Percentiles rank a stretch among this genome's conserved stretches.
Conservation (phyloP, 2,329 filamentous ascomycete species). For the Diplodia seriata region DNA sequence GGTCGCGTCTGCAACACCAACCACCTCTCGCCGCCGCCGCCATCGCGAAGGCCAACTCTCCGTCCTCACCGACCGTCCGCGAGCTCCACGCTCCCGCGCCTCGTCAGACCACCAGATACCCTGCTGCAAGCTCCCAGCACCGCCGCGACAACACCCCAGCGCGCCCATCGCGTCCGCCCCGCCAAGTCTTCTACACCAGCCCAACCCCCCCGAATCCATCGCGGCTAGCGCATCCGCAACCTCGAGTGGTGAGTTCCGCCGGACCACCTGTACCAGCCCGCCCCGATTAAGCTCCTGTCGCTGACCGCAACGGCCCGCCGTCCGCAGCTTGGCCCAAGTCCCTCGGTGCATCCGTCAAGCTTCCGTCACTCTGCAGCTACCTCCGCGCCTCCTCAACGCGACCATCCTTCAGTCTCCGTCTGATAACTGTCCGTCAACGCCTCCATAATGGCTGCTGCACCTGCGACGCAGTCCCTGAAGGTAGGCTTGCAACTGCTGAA, state of each 20-base stretch:
- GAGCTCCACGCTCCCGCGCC: slow-evolving; percentile 26
- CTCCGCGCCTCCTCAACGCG: slow-evolving; percentile 20
- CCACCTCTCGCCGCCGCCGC: slow-evolving; percentile 18
- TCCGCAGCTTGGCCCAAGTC: slow-evolving; percentile 14
- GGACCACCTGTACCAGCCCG: background rate
- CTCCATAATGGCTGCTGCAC: slow-evolving; percentile 72
- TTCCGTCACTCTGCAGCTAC: slow-evolving; percentile 12
- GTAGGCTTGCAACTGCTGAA: slow-evolving; percentile 54
- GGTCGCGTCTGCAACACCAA: slow-evolving; percentile 20
- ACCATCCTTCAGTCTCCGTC: slow-evolving; percentile 9
- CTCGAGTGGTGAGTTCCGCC: slow-evolving; percentile 28
- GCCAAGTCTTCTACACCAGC: slow-evolving; percentile 16
- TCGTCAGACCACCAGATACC: slow-evolving; percentile 31
- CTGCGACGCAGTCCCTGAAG: slow-evolving; percentile 90
- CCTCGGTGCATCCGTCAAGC: slow-evolving; percentile 19
- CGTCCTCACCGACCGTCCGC: slow-evolving; percentile 27
- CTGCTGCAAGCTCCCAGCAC: slow-evolving; percentile 12
- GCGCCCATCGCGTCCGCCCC: slow-evolving; percentile 17
- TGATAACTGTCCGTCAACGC: slow-evolving; percentile 22
- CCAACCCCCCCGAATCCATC: slow-evolving; percentile 29
- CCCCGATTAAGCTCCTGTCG: slow-evolving; percentile 10
- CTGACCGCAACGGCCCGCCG: slow-evolving; percentile 17
- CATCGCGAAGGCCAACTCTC: slow-evolving; percentile 19
- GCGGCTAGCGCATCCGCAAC: slow-evolving; percentile 29
- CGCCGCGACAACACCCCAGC: slow-evolving; percentile 25